Conservation (phyloP, 2,329 filamentous ascomycete genomes). For the Apiospora arundinis region DNA sequence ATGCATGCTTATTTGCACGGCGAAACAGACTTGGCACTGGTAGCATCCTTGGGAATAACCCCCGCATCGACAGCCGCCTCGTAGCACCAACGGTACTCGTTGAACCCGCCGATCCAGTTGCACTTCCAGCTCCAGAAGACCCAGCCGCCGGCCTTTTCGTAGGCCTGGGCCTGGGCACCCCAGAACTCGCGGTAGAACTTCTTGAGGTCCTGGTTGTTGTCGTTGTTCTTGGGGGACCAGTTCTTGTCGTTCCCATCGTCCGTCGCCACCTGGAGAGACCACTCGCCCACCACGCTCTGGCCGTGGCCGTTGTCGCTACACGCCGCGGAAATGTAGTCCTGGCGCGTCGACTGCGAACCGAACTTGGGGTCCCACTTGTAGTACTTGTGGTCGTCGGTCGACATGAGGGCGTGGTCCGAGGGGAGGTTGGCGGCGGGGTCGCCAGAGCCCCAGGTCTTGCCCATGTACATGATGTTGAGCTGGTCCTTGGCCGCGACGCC, state of each 20-base stretch:
- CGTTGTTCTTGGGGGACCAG: constrained; percentile 45
- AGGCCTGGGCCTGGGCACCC: constrained; percentile 60
- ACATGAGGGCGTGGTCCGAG: constrained; percentile 42
- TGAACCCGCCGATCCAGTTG: constrained; percentile 43
- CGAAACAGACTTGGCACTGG: constrained; percentile 25
- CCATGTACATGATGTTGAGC: constrained; percentile 51
- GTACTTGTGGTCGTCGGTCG: constrained; percentile 39
- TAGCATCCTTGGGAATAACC: constrained; percentile 35
- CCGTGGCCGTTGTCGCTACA: constrained; percentile 52
- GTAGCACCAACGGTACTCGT: constrained; percentile 58
- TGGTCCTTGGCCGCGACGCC: constrained; percentile 44
- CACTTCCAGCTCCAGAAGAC: constrained; percentile 68
- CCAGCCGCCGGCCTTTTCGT: constrained; percentile 61
- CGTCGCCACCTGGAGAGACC: constrained; percentile 56
- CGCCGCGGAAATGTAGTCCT: constrained; percentile 47
- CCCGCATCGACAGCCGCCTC: constrained; percentile 38
- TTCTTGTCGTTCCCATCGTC: constrained; percentile 47
- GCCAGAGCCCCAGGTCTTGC: constrained; percentile 55
- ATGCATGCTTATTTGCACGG: background rate
- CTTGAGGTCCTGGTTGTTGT: constrained; percentile 47
- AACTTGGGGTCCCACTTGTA: constrained; percentile 50
- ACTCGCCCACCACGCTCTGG: constrained; percentile 64
- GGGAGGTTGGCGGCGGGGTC: constrained; percentile 50
- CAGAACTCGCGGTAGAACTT: constrained; percentile 64
- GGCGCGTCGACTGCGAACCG: constrained; percentile 45